Evolutionary conservation across 2,329 filamentous ascomycete species (phyloP), one percentile per base, ranked within the genome.

Genomic region (Colletotrichum chrysophilum): DNA sequence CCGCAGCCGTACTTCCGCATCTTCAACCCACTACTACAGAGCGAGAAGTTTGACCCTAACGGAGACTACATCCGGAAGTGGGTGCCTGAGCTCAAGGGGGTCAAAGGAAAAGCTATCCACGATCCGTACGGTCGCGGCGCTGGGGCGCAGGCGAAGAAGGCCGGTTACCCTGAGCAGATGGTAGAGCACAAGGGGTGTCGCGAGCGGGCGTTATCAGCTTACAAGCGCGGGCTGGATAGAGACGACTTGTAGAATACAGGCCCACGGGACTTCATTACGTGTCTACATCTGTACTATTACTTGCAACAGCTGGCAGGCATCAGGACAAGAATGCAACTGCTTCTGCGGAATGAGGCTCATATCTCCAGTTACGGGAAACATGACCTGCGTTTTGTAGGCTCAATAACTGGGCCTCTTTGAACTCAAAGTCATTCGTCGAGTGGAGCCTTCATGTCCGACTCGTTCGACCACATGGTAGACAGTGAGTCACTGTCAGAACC

Each of bases 1-100:
- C 94, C 95, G 2, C 94, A 98, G 84, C 95, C 96, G 0, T 98
- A 97, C 82, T 98, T 98, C 78, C 90, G 95, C 8, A 94, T 98
- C 67, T 98, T 98, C 85, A 98, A 97, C 80, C 96, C 96, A 1
- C 82, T 95, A 60, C 85, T 95, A 21, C 96, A 98, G 86, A 95
- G 94, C 79, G 94, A 97, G 87, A 96, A 94, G 84, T 98, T 97
- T 79, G 96, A 98, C 81, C 87, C 90, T 0, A 87, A 93, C 0
- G 96, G 95, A 0, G 91, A 92, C 18, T 98, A 96, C 82, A 97
- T 98, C 71, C 89, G 94, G 48, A 91, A 91, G 75, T 98, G 95
- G 95, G 88, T 98, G 10, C 93, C 93, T 0, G 96, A 98, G 85
- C 85, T 98, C 76, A 88, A 85, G 30, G 89, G 84, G 0, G 84